Conservation (phyloP, 495 filamentous ascomycete genomes). For the Melanomma pulvis-pyrius region DNA sequence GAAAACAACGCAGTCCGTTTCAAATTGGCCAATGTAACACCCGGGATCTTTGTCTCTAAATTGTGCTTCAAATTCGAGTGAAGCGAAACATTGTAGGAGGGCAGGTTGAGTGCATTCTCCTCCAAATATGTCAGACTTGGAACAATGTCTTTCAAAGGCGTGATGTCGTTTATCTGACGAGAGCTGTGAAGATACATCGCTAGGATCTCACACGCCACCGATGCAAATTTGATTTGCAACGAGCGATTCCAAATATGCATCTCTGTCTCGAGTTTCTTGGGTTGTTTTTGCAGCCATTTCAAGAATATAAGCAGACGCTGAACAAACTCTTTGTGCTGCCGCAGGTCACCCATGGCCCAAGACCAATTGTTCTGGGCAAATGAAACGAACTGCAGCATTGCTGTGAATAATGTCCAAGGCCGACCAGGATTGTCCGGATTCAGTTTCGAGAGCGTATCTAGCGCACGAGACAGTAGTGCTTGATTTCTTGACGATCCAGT, state of each 20-base stretch:
- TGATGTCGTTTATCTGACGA: slow-evolving; percentile 68
- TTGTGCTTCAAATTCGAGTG: slow-evolving; percentile 85
- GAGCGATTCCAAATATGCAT: slow-evolving; percentile 51
- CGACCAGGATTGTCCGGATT: slow-evolving; percentile 62
- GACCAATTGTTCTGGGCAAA: slow-evolving; percentile 89
- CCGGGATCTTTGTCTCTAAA: slow-evolving; percentile 73
- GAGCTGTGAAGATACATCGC: slow-evolving; percentile 87
- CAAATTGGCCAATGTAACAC: slow-evolving; percentile 71
- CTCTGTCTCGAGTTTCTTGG: slow-evolving; percentile 45
- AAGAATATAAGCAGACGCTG: slow-evolving; percentile 68
- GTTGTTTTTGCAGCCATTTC: slow-evolving; percentile 54
- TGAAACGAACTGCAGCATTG: slow-evolving; percentile 82
- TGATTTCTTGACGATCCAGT: slow-evolving; percentile 51
- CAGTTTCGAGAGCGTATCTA: slow-evolving; percentile 73
- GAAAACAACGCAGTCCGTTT: slow-evolving; percentile 69
- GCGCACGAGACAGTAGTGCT: slow-evolving; percentile 73
- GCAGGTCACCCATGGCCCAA: slow-evolving; percentile 78
- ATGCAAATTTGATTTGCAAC: slow-evolving; percentile 71
- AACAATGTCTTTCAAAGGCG: slow-evolving; percentile 68
- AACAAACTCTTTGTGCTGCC: slow-evolving; percentile 73
- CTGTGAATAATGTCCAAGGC: slow-evolving; percentile 50
- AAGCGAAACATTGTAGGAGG: slow-evolving; percentile 80
- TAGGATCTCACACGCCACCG: slow-evolving; percentile 81
- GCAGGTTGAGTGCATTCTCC: slow-evolving; percentile 69
- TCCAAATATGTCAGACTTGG: slow-evolving; percentile 75